Conservation (phyloP, 73 alveolate species). For the Paramecium bursaria region DNA sequence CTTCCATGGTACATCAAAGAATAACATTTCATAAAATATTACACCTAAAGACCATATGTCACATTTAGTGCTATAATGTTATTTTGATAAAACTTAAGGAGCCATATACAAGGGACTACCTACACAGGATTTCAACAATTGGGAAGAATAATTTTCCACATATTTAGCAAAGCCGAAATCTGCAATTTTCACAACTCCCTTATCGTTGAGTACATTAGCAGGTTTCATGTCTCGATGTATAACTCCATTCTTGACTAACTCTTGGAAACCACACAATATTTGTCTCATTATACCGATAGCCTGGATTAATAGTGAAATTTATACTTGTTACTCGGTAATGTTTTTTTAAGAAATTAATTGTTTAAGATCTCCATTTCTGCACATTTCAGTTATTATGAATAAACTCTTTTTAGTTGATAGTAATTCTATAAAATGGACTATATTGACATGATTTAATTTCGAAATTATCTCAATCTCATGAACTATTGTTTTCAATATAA, state of each 20-base stretch:
- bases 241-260: slow-evolving; percentile 52
- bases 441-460: slow-evolving; percentile 27
- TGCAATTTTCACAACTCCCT: slow-evolving; percentile 57
- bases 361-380: slow-evolving; percentile 56
- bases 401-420: slow-evolving; percentile 14
- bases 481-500: background rate
- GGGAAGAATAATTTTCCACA: slow-evolving; percentile 63
- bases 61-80: slow-evolving; percentile 82
- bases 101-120: slow-evolving; percentile 86
- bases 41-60: slow-evolving; percentile 89
- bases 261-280: slow-evolving; percentile 36
- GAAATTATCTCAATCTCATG: slow-evolving; percentile 44
- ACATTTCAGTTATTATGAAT: slow-evolving; percentile 59
- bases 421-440: slow-evolving; percentile 33
- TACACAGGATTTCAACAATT: slow-evolving; percentile 61
- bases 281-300: slow-evolving; percentile 12
- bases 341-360: slow-evolving; percentile 38
- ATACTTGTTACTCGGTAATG: slow-evolving; percentile 27
- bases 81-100: slow-evolving; percentile 85
- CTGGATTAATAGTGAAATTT: background rate
- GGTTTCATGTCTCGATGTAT: slow-evolving; percentile 70
- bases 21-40: slow-evolving; percentile 77
- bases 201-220: slow-evolving; percentile 57
- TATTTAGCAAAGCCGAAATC: slow-evolving; percentile 70
- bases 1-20: slow-evolving; percentile 64